Base-by-base conservation (phyloP, 306 rosid species). In the Medicago lupulina region DNA sequence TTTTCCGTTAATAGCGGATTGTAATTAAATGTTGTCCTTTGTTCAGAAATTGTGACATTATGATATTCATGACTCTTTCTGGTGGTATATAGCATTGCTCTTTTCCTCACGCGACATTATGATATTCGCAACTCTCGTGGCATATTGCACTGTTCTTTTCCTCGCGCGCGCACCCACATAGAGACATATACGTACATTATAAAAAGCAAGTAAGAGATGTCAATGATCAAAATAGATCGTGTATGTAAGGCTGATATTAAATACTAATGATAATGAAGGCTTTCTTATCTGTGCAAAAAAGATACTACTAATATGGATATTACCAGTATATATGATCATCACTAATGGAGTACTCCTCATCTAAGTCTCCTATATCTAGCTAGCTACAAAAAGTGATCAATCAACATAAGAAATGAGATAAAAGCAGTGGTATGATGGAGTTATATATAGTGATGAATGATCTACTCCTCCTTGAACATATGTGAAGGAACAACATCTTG, bases 401-500 rank as follows among this genome's bases (percentile, higher is more conserved):
- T 58, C 36, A 12, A 6, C 53, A 72, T 8, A 79, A 77, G 36
- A 80, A 75, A 75, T 17, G 50, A 83, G 50, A 84, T 53, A 46
- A n/a, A 18, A n/a, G 40, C 47, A 69, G 9, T 11, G 49, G 13
- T 44, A 46, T 46, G 47, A 43, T 43, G 14, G 46, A 9, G 4
- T 41, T 8, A 16, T 18, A 23, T 50, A 19, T 6, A 44, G 7
- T 68, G 5, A 23, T 54, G 43, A 15, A 55, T 23, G 7, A 34
- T 34, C 79, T 83, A 82, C 36, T 83, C 88, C 63, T 88, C 86
- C 82, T 91, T 87, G 38, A 91, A 81, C 87, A 80, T 86, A 54
- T 86, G 84, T 4, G 91, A 83, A 55, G 96, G 83, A 73, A 88
- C 66, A 41, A 88, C 85, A 80, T 94, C 96, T 81, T 94, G 89